Base-by-base conservation (phyloP, 306 rosid species). In the Ochetophila trinervis region DNA sequence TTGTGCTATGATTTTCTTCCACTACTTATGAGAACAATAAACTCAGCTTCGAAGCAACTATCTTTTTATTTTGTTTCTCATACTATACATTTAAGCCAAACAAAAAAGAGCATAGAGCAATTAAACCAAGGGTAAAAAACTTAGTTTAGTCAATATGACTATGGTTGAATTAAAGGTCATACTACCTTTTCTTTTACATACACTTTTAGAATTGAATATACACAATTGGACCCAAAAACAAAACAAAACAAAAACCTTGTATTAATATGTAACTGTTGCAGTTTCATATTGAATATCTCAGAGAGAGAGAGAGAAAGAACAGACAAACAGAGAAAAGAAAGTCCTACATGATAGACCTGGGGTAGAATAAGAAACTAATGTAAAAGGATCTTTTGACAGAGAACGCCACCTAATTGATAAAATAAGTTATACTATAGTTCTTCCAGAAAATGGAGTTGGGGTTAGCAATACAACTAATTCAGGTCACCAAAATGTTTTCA, bases 271-370 rank as follows among this genome's bases (percentile, higher is more conserved):
- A 18, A 55, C 12, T 24, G 37, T 24, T 50, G 19, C 15, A 56
- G 36, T 57, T 44, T 47, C 23, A 40, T 22, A 20, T 30, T n/a
- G 17, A 6, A 32, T 19, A 32, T 9, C 17, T 35, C n/a, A 32
- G 7, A 24, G 63, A 17, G 55, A 50, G 34, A 59, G 34, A 56
- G 72, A 69, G 45, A 40, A 9, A 40, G 45, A 40, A 40, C 45
- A 10, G 14, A 10, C 45, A 40, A 37, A 37, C 11, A 6, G 65
- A 24, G 44, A 4, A 5, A 44, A n/a, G 4, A 40, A 34, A 37
- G 20, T 34, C 24, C 40, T 14, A 49, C 1, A 59, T 20, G 8
- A 32, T 5, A 57, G 22, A 57, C 7, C 49, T 8, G 11, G 8
- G 35, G 44, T 10, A 24, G 35, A 40, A 24, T 18, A 44, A 67